These are phyloP conservation scores for Fusarium multiceps DNA, from an alignment of 2,329 filamentous ascomycete genomes.

Conservation along the genomic window DNA sequence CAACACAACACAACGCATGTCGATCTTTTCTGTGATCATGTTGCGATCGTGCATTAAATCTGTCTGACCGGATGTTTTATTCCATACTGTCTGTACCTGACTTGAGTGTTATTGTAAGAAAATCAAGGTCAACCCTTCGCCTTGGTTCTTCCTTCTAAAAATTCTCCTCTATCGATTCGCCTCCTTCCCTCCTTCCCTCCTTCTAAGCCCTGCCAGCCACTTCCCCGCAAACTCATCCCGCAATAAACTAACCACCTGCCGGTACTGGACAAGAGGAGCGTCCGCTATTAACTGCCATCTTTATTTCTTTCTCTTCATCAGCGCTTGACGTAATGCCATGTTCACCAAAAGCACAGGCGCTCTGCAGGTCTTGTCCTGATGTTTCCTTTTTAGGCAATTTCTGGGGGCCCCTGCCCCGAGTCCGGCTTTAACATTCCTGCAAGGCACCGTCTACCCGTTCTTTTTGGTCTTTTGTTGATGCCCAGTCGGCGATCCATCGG, in stretches of 20 bases:
- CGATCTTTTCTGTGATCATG: neutral
- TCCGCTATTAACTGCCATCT: neutral
- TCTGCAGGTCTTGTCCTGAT: constrained; percentile 20
- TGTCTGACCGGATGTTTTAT: neutral
- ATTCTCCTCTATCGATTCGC: neutral
- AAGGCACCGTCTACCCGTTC: constrained; percentile 2
- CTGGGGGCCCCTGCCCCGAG: neutral
- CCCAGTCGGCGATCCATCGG: constrained; percentile 10
- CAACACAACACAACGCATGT: neutral
- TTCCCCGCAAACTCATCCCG: constrained; percentile 4
- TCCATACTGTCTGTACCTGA: neutral
- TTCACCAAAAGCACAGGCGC: neutral
- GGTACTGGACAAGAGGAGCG: neutral
- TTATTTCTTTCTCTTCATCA: neutral
- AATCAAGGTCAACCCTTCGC: neutral
- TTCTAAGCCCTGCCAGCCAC: neutral
- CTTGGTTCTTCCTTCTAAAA: neutral
- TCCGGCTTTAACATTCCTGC: constrained; percentile 14
- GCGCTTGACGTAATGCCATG: constrained; percentile 27
- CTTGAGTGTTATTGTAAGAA: neutral
- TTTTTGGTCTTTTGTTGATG: neutral
- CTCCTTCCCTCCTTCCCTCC: neutral
- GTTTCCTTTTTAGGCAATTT: constrained; percentile 20
- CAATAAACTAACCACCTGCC: neutral
- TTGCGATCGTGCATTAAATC: neutral